Evolutionary conservation across 176 grass and related monocot genomes (phyloP).

Genomic region (Stipa capillata): DNA sequence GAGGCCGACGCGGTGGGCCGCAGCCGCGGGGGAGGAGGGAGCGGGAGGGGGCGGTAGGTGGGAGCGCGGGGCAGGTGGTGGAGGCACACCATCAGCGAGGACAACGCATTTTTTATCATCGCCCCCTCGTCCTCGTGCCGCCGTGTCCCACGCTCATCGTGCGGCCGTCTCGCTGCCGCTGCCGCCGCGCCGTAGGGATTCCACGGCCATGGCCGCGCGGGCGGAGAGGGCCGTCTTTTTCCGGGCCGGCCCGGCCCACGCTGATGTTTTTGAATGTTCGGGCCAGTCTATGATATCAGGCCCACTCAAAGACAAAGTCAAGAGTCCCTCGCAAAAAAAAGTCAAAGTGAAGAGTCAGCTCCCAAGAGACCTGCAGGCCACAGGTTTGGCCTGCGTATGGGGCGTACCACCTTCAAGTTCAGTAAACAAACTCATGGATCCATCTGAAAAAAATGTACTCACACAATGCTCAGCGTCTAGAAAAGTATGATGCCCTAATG

Average conservation of each 20-base stretch:
- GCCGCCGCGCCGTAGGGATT: not conserved
- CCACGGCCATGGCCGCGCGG: not conserved
- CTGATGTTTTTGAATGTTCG: not conserved
- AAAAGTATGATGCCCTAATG: not conserved
- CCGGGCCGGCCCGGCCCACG: not conserved
- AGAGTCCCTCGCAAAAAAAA: too few relatives aligned
- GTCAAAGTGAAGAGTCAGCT: too few relatives aligned
- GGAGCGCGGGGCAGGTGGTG: conserved; percentile 24
- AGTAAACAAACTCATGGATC: too few relatives aligned
- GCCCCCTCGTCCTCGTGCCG: not conserved
- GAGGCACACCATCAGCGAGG: conserved; percentile 36
- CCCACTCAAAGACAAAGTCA: too few relatives aligned
- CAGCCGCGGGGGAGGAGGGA: not conserved
- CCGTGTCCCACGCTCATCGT: not conserved
- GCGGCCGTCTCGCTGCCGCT: not conserved
- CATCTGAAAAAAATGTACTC: too few relatives aligned
- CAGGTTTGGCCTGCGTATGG: too few relatives aligned
- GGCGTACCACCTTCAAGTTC: too few relatives aligned
- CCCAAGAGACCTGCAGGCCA: too few relatives aligned
- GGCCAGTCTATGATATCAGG: not conserved
- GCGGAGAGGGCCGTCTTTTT: not conserved
- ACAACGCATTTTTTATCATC: conserved; percentile 46
- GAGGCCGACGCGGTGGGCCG: not conserved
- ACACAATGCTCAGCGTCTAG: too few relatives aligned
- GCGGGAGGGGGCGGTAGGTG: conserved; percentile 21